Evolutionary conservation across 2,329 filamentous ascomycete genomes (phyloP).

Genomic region (Akanthomyces lecanii): DNA sequence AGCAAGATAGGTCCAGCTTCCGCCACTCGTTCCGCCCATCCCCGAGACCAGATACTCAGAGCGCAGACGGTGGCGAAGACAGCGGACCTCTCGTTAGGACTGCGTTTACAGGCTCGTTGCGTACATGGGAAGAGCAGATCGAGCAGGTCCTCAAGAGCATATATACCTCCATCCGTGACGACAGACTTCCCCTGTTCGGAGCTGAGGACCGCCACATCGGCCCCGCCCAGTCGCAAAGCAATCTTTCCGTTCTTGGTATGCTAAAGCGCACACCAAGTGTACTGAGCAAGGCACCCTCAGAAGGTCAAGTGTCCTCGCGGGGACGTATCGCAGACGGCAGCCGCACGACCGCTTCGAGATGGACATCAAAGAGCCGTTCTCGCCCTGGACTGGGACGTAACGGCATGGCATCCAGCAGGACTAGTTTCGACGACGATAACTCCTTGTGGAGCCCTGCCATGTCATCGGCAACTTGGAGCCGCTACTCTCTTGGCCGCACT

Average conservation of each 20-base stretch:
- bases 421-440: conserved; percentile 85
- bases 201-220: conserved; percentile 42
- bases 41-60: conserved; percentile 42
- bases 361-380: conserved; percentile 82
- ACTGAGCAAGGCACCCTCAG: conserved; percentile 88
- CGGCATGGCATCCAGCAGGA: conserved; percentile 84
- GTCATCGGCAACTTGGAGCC: conserved; percentile 94
- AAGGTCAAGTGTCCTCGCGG: conserved; percentile 64
- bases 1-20: conserved; percentile 38
- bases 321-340: conserved; percentile 63
- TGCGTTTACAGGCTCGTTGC: conserved; percentile 69
- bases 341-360: conserved; percentile 58
- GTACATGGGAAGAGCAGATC: conserved; percentile 82
- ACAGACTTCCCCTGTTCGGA: conserved; percentile 82
- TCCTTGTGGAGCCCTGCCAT: conserved; percentile 83
- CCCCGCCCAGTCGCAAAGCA: conserved; percentile 47
- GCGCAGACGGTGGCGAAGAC: conserved; percentile 44
- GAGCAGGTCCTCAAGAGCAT: conserved; percentile 90
- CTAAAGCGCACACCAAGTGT: conserved; percentile 86
- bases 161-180: conserved; percentile 82
- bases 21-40: conserved; percentile 49
- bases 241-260: conserved; percentile 69
- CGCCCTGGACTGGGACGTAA: conserved; percentile 69
- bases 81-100: conserved; percentile 74
- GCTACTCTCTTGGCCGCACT: conserved; percentile 85